Base-by-base conservation (phyloP, 2,329 filamentous ascomycete species). In the Pseudocercospora crystallina region DNA sequence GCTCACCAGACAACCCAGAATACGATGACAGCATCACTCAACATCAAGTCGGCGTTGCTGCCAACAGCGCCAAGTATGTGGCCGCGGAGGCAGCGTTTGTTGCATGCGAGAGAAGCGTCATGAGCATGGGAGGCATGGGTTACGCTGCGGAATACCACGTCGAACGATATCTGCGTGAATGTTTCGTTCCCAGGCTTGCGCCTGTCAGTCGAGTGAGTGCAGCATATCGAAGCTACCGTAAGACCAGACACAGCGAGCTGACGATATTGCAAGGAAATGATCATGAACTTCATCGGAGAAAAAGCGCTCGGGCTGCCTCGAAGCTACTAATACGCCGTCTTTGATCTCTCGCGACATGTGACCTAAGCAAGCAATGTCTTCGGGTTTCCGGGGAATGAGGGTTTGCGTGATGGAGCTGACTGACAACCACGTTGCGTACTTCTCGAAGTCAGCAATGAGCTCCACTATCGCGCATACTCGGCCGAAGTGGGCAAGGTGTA, bases 211-310 rank as follows among this genome's bases (percentile, higher is more conserved):
- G 78, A 47, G 79, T 73, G 54, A 66, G 70, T 69, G 5, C 20
- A 31, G 5, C 38, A 14, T n/a, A 1, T 26, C 26, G 5, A 13
- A 39, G 32, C 37, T 14, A 20, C 20, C 30, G 10, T 8, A 13
- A 32, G 9, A 34, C 10, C 3, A 26, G 2, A 11, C 14, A 14
- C 14, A 36, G 13, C 7, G 14, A 31, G 31, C 41, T 45, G 36
- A 56, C 36, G 32, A 4, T 12, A 29, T 39, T 51, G 47, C 48
- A 83, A 26, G 56, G 86, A 89, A 71, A 89, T 89, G 86, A 87
- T 89, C 45, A 72, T 87, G 73, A 89, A 89, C 58, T 89, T 83
- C 65, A 79, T 89, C 10, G 77, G 79, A 2, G 85, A 89, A 65
- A 87, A 81, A 70, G 85, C 81, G 0, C 68, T 89, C n/a, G 71